Evolutionary conservation across 179 eudicot genomes (phyloP).

Genomic region (Nepenthes alata): DNA sequence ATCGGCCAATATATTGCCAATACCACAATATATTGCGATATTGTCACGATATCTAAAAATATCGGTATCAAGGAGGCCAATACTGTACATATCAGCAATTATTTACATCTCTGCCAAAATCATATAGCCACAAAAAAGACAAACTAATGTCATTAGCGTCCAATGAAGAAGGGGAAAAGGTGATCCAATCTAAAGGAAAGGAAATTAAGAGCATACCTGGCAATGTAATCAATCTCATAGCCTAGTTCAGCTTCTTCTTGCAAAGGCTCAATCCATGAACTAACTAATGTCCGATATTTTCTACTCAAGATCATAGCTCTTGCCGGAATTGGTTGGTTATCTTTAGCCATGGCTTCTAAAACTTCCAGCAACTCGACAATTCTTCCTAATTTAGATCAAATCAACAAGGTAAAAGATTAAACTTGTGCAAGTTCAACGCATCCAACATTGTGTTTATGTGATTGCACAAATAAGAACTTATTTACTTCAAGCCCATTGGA

Average conservation of each 20-base stretch:
- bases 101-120: not conserved
- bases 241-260: constrained; percentile 99
- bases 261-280: constrained; percentile 99
- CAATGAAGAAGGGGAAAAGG: not conserved
- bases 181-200: not conserved
- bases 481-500: no score
- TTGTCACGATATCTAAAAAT: no score
- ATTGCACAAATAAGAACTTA: no score
- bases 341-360: constrained; percentile 79
- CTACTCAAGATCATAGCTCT: constrained; percentile 92
- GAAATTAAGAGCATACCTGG: constrained; percentile 34
- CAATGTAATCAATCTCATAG: constrained; percentile 79
- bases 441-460: no score
- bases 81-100: not conserved
- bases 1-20: no score
- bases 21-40: no score
- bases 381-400: constrained; percentile 45
- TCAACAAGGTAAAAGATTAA: not conserved
- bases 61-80: no score
- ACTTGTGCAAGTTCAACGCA: not conserved
- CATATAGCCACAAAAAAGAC: not conserved
- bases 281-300: constrained; percentile 82
- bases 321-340: constrained; percentile 70
- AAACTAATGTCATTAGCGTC: not conserved
- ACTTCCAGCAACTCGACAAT: constrained; percentile 79